Evolutionary conservation across 257 asterid genomes (phyloP), one percentile per base, ranked within the genome.

Genomic region (Primulina eburnea): DNA sequence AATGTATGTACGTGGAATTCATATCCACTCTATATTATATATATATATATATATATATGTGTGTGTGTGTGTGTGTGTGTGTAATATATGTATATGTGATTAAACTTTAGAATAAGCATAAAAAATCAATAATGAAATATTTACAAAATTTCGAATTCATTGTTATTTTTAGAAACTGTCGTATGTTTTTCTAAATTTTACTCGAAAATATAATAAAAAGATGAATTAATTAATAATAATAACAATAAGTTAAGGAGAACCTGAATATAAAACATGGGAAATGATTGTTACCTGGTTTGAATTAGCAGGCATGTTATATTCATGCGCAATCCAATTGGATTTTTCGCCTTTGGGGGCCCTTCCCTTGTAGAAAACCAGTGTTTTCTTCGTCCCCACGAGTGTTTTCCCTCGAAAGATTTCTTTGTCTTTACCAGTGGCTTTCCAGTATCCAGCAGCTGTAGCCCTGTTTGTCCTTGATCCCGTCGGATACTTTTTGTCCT

Each of bases 261-360:
- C 29, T 21, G 73, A 60, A 70, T 72, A 59, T 37, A 37, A 71
- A 33, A 10, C 2, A 17, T 47, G 72, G 40, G 30, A 69, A 29
- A 32, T 14, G 16, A 2, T 35, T 18, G 32, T 17, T 73, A 88
- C 97, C 92, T 87, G 82, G 5, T 84, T 63, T 8, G 77, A 34
- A 47, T 14, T 0, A 60, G 74, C 77, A 11, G 88, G 82, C 8
- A 82, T 71, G 37, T 84, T 86, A 7, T 77, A 90, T 21, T 90
- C 97, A 75, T 90, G 97, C 62, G 69, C 69, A 28, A 90, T 95
- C 97, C 97, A 88, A 76, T 85, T 85, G 5, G 89, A 75, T 62
- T 87, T 88, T 37, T 75, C 84, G 5, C 97, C 97, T 76, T 80
- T 88, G 0, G 97, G 96, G 7, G 97, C 97, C 76, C 97, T 88